Base-by-base conservation (phyloP, 768 basidiomycete species). In the Auriculariales sp. region DNA sequence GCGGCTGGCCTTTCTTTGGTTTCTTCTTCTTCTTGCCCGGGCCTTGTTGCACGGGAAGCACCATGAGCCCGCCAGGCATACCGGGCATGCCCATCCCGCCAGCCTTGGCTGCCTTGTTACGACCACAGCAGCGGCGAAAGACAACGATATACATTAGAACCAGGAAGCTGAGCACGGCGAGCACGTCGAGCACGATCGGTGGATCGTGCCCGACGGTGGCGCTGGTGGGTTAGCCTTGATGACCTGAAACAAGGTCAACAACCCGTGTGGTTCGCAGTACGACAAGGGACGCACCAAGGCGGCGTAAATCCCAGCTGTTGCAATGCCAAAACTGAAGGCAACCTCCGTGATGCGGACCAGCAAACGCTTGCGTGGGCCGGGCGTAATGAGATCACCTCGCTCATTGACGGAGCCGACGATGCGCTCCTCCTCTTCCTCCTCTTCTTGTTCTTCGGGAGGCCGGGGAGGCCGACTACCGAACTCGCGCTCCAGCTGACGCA, bases 401-500 rank as follows among this genome's bases (percentile, higher is more conserved):
- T 59, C 59, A 55, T 83, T 72, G 4, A 80, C 74, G 22, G 75
- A 75, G 3, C 82, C 82, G 11, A 83, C 61, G 3, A 73, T 52
- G 15, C 70, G 71, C 54, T 73, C 71, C 10, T 71, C 73, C 29
- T 71, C 66, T 32, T 70, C 71, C 51, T 71, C 73, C 25, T 65
- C 49, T 33, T 68, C 62, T 24, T 62, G 61, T 50, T 17, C 49
- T 39, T 52, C 53, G 44, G 70, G 17, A 4, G 11, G 19, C 4
- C 39, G 39, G 9, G 39, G 27, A 9, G 6, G 15, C 15, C 22
- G 68, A n/a, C 64, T 61, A 3, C 75, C 61, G 59, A 83, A 85
- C 53, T 83, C 80, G 15, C 71, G 71, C 58, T 83, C 77, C 9
- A 85, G 69, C 79, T 83, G 82, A 4, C 79, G 73, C 55, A 83